Conservation (phyloP, 345 rosid genomes). For the Hypericum androsaemum region DNA sequence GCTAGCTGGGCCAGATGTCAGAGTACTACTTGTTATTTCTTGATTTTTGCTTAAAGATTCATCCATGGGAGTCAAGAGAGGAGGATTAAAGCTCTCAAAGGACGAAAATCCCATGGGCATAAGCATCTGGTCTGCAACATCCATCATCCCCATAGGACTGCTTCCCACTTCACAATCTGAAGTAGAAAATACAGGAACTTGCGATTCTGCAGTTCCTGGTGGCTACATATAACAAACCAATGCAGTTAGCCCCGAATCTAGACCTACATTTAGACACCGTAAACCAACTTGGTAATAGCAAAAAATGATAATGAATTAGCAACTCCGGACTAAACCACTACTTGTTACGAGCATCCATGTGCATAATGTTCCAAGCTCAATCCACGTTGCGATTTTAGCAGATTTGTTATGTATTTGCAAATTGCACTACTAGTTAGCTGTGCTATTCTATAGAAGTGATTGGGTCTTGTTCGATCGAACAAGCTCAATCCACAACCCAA, state of each 20-base stretch:
- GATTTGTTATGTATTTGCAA: too few species aligned
- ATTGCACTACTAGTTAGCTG: too few species aligned
- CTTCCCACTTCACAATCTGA: slow-evolving; percentile 71
- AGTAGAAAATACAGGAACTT: slow-evolving; percentile 64
- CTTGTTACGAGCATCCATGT: too few species aligned
- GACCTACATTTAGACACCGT: too few species aligned
- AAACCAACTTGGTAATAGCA: too few species aligned
- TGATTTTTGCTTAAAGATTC: slow-evolving; percentile 61
- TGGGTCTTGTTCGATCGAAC: too few species aligned
- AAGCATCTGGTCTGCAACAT: slow-evolving; percentile 73
- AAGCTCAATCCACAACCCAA: too few species aligned
- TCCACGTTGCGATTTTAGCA: too few species aligned
- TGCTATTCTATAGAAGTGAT: too few species aligned
- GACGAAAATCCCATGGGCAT: slow-evolving; percentile 70
- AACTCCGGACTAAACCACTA: too few species aligned
- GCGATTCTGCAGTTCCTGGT: slow-evolving; percentile 99
- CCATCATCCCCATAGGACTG: slow-evolving; percentile 71
- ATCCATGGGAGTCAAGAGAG: slow-evolving; percentile 39
- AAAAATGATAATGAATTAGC: too few species aligned
- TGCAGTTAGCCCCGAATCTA: slow-evolving; percentile 13
- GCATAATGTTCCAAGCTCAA: too few species aligned
- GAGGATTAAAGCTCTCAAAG: slow-evolving; percentile 71
- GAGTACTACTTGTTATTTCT: slow-evolving; percentile 39
- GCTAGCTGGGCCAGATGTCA: slow-evolving; percentile 41
- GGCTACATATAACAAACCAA: slow-evolving; percentile 51